Conservation (phyloP, 345 rosid genomes). For the Reutealis trisperma region DNA sequence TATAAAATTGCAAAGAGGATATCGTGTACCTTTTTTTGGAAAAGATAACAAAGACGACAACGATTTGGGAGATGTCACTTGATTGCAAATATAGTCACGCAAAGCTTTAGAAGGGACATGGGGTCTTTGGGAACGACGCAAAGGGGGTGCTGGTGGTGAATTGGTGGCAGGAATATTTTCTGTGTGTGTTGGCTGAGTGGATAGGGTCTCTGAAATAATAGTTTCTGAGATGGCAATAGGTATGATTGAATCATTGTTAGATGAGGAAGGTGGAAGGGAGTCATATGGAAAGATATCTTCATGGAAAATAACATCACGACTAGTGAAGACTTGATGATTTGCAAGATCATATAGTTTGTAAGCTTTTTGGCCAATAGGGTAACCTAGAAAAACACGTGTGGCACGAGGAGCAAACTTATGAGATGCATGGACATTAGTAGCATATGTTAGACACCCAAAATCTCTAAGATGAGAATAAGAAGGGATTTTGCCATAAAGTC, state of each 20-base stretch:
- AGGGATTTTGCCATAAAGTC: too few species aligned
- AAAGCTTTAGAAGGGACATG: neutral
- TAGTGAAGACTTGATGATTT: neutral
- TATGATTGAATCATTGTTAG: neutral
- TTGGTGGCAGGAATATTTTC: neutral
- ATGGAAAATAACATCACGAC: neutral
- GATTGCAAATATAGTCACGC: conserved; percentile 1
- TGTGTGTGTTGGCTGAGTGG: neutral
- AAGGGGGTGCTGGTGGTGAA: neutral
- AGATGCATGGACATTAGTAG: too few species aligned
- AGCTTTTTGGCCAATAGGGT: too few species aligned
- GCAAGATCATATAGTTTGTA: conserved; percentile 1
- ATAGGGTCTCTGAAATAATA: too few species aligned
- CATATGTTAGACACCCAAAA: too few species aligned
- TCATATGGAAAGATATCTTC: neutral
- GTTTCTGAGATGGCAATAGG: neutral
- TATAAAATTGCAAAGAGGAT: neutral
- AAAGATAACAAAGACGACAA: neutral
- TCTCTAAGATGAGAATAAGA: too few species aligned
- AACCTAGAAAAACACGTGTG: too few species aligned
- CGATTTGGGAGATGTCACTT: neutral
- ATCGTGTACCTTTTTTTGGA: neutral
- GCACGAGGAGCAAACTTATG: too few species aligned
- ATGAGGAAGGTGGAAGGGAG: neutral
- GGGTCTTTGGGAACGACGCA: neutral